phyloP scores from a whole-genome alignment of 2,329 filamentous ascomycete species.

The Diaporthe aspalathi region DNA sequence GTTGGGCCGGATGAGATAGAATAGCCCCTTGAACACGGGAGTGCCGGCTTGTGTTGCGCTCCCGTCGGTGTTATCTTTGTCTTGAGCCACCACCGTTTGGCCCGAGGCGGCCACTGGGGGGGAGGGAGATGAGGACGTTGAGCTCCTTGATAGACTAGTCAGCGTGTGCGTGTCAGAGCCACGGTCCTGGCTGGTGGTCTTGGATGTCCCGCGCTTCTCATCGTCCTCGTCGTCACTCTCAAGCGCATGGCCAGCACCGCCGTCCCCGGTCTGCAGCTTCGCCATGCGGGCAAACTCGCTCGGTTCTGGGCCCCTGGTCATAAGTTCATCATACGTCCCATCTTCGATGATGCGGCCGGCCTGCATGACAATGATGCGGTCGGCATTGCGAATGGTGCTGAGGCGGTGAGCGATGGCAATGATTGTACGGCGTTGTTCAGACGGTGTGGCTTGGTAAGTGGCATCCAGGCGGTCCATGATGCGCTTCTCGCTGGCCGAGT shows the following conservation, averaged over 20 bases:
- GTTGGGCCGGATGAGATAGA: not conserved
- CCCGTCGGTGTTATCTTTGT: not conserved
- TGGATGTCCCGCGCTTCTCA: not conserved
- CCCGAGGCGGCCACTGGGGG: not conserved
- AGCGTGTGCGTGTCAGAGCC: not conserved
- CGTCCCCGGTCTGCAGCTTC: not conserved
- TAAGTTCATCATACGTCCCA: not conserved
- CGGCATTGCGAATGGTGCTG: not conserved
- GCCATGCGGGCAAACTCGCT: slow-evolving; percentile 2
- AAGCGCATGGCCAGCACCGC: not conserved
- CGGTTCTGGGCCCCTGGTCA: not conserved
- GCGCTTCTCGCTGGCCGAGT: slow-evolving; percentile 8
- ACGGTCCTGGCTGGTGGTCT: not conserved
- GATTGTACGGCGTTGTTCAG: not conserved
- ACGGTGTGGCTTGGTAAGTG: not conserved
- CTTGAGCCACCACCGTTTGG: not conserved
- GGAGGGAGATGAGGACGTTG: not conserved
- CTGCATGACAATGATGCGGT: slow-evolving; percentile 2
- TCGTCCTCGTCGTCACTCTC: not conserved
- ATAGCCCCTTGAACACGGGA: not conserved
- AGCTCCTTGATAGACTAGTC: not conserved
- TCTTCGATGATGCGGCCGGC: not conserved
- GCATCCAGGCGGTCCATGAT: slow-evolving; percentile 2
- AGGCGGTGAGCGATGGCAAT: not conserved
- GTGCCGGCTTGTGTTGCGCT: not conserved